A percentile compares a stretch with the other conserved stretches of the same genome.
phyloP scores from a whole-genome alignment of 305 asterid species.

The Fraxinus sp. region DNA sequence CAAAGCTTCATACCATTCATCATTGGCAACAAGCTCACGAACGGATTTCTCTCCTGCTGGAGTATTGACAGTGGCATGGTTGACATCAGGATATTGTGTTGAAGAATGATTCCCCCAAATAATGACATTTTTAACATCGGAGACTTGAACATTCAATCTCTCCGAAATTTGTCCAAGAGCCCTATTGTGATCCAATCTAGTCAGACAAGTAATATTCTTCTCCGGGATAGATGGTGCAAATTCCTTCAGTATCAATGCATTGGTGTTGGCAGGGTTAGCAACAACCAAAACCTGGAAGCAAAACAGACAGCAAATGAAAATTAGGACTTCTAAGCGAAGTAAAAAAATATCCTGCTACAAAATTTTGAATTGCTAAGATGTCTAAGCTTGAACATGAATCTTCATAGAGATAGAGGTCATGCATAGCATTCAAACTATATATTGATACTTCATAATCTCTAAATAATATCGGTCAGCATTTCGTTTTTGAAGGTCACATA shows the following conservation, averaged over 20 bases:
- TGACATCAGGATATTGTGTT: slow-evolving; percentile 91
- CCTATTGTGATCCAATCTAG: slow-evolving; percentile 97
- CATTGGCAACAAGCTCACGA: slow-evolving; percentile 71
- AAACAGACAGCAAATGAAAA: slow-evolving; percentile 4
- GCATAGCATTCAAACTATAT: not conserved
- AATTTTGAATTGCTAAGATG: not conserved
- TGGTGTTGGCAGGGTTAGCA: slow-evolving; percentile 98
- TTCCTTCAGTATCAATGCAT: slow-evolving; percentile 88
- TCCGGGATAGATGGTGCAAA: slow-evolving; percentile 89
- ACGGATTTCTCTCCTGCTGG: slow-evolving; percentile 74
- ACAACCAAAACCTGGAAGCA: slow-evolving; percentile 79
- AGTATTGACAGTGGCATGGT: slow-evolving; percentile 76
- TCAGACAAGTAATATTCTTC: slow-evolving; percentile 80
- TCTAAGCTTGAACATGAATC: not conserved
- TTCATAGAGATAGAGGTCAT: not conserved
- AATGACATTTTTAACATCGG: slow-evolving; percentile 80
- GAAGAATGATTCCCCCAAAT: slow-evolving; percentile 99
- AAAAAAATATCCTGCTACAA: not conserved
- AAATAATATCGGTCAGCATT: not conserved
- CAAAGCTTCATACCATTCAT: slow-evolving; percentile 53
- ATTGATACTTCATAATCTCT: not conserved
- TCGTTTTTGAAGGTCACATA: not conserved
- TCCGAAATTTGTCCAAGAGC: slow-evolving; percentile 94
- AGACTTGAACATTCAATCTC: slow-evolving; percentile 75
- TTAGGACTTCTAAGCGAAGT: not conserved